phyloP scores from a whole-genome alignment of 352 stramenopile species.

The Blastocystis sp. region DNA sequence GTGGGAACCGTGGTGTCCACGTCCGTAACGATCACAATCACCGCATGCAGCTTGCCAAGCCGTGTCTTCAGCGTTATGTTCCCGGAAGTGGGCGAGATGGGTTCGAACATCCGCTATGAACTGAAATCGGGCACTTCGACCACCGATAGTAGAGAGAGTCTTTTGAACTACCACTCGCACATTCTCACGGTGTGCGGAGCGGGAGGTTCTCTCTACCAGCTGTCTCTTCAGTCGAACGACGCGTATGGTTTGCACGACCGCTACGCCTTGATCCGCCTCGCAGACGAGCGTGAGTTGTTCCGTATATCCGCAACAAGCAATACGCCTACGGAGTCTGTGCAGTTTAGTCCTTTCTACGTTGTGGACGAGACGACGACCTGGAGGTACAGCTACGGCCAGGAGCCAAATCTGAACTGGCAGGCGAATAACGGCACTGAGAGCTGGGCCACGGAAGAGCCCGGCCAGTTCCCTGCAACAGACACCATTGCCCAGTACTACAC shows the following conservation, averaged over 20 bases:
- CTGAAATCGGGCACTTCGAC: background rate
- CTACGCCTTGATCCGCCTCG: background rate
- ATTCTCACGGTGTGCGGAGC: background rate
- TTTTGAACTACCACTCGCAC: background rate
- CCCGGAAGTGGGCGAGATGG: slow-evolving; percentile 1
- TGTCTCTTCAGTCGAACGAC: background rate
- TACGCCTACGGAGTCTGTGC: background rate
- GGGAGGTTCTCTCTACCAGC: background rate
- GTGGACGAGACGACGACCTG: background rate
- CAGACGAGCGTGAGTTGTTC: slow-evolving; percentile 29
- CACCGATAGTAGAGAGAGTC: background rate
- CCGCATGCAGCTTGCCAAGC: background rate
- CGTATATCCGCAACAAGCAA: background rate
- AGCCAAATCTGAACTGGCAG: slow-evolving; percentile 31
- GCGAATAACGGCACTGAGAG: slow-evolving; percentile 29
- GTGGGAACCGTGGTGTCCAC: background rate
- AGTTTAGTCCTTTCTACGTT: slow-evolving; percentile 35
- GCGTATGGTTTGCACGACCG: background rate
- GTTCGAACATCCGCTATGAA: background rate
- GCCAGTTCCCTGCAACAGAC: slow-evolving; percentile 36
- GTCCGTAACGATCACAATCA: slow-evolving; percentile 9
- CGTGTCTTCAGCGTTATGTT: background rate
- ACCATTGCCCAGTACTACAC: slow-evolving; percentile 58
- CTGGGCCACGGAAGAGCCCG: background rate
- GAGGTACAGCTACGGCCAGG: slow-evolving; percentile 10